Conservation (phyloP, 2,329 filamentous ascomycete genomes). For the Phyllosticta citrichinensis region DNA sequence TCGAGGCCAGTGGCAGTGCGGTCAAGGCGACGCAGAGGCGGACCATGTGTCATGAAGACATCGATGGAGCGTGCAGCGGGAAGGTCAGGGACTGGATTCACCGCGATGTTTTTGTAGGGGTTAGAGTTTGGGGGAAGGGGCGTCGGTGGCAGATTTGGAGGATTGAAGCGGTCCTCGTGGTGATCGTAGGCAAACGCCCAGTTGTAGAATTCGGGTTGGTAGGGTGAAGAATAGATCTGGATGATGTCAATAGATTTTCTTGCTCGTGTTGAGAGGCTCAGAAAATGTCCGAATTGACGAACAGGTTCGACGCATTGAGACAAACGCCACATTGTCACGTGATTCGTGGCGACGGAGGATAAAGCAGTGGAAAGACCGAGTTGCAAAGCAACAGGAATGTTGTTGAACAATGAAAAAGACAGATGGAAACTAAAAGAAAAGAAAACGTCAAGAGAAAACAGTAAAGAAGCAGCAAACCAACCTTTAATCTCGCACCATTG, state of each 20-base stretch:
- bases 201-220: slow-evolving; percentile 45
- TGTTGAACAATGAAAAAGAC: neutral
- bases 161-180: slow-evolving; percentile 44
- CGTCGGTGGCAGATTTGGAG: slow-evolving; percentile 15
- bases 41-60: slow-evolving; percentile 53
- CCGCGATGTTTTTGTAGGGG: slow-evolving; percentile 13
- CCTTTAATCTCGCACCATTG: slow-evolving; percentile 40
- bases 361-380: no score
- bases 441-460: neutral
- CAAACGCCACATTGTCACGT: no score
- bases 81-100: slow-evolving; percentile 20
- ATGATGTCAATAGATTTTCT: no score
- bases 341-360: no score
- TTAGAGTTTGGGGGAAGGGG: slow-evolving; percentile 8
- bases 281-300: no score
- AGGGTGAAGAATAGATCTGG: slow-evolving; percentile 43
- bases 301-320: neutral
- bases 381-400: no score
- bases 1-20: slow-evolving; percentile 17
- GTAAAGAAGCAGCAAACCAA: slow-evolving; percentile 12
- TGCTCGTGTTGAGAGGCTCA: neutral
- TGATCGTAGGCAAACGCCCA: slow-evolving; percentile 48
- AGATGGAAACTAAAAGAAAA: neutral
- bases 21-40: slow-evolving; percentile 44
- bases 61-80: slow-evolving; percentile 41